Percentiles rank a stretch among this genome's conserved stretches.
Evolutionary conservation across 331 rosid genomes (phyloP).

Genomic region (Pyrus hybrid): DNA sequence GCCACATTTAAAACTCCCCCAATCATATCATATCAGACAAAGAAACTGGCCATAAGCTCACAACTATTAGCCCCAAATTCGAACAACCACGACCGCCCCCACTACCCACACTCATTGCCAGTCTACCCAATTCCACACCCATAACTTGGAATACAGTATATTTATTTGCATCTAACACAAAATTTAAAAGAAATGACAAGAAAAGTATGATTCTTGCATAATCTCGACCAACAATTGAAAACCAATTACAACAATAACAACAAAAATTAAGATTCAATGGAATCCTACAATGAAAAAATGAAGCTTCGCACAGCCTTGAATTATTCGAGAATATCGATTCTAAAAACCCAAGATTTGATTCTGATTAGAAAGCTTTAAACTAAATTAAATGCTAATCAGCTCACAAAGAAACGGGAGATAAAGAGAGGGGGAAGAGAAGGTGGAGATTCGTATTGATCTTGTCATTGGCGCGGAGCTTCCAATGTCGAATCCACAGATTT

Average conservation of each 20-base stretch:
- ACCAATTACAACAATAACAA: neutral
- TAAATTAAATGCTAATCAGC: neutral
- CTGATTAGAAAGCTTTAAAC: neutral
- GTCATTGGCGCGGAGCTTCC: neutral
- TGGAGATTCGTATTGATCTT: neutral
- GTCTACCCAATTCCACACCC: neutral
- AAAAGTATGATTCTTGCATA: neutral
- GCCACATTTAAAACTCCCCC: neutral
- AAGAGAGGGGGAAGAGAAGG: neutral
- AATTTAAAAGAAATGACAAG: neutral
- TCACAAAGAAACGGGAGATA: no score
- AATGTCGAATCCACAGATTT: neutral
- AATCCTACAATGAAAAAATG: neutral
- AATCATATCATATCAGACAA: neutral
- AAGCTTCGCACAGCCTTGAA: no score
- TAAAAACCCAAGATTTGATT: neutral
- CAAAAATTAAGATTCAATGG: neutral
- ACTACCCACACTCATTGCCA: neutral
- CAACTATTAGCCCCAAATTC: neutral
- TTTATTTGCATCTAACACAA: neutral
- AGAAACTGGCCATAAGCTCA: neutral
- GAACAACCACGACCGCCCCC: neutral
- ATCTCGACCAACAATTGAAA: neutral
- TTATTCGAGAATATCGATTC: neutral
- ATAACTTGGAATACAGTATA: neutral